These are phyloP conservation scores for Amphibolis antarctica DNA, from an alignment of 106 monocot species.

Conservation along the genomic window DNA sequence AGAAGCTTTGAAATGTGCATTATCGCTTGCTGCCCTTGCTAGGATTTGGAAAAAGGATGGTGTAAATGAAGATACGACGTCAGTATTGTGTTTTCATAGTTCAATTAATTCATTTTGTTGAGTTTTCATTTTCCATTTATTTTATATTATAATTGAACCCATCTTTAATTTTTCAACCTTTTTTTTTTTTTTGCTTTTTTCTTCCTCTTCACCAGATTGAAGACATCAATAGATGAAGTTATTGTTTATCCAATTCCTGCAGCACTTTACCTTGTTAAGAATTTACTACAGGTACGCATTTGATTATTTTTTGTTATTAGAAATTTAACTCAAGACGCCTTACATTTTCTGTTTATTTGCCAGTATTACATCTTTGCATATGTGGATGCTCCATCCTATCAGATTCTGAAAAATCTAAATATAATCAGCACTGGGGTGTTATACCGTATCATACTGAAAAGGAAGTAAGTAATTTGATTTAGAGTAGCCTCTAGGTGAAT, in stretches of 20 bases:
- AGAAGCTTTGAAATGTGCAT: slow-evolving; percentile 81
- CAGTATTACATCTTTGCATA: slow-evolving; percentile 98
- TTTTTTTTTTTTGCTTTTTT: slow-evolving; percentile 4
- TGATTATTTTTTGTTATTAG: not conserved
- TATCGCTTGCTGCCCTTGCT: slow-evolving; percentile 68
- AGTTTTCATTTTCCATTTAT: not conserved
- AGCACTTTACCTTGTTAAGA: slow-evolving; percentile 77
- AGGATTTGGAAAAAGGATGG: slow-evolving; percentile 83
- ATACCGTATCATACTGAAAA: slow-evolving; percentile 86
- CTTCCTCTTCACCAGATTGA: slow-evolving; percentile 43
- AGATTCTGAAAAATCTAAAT: slow-evolving; percentile 98
- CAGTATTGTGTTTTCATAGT: slow-evolving; percentile 2
- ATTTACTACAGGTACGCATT: slow-evolving; percentile 67
- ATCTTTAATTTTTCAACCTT: not conserved
- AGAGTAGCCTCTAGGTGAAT: not conserved
- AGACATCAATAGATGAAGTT: slow-evolving; percentile 70
- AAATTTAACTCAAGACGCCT: not conserved
- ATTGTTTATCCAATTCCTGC: slow-evolving; percentile 91
- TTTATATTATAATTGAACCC: too few species aligned
- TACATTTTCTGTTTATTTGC: not conserved
- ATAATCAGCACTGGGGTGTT: slow-evolving; percentile 93
- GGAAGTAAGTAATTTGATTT: slow-evolving; percentile 47
- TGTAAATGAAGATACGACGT: slow-evolving; percentile 77
- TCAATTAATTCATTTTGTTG: not conserved
- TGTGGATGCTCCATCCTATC: slow-evolving; percentile 97